Evolutionary conservation across 2,329 filamentous ascomycete genomes (phyloP).

Genomic region (Colletotrichum lupini): DNA sequence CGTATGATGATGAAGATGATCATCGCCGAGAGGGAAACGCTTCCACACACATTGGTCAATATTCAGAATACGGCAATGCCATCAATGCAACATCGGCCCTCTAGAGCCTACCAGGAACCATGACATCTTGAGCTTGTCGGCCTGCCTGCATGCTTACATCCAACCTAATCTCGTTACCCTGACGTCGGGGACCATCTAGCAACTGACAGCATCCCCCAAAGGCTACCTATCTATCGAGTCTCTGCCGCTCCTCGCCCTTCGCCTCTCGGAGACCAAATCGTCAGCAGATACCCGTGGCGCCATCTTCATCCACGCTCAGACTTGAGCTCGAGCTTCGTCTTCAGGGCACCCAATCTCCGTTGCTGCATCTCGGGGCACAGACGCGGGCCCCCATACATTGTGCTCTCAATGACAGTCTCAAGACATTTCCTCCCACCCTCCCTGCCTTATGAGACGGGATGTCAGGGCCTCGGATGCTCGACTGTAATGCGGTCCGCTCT

Average conservation of each 20-base stretch:
- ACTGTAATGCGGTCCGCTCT: conserved; percentile 10
- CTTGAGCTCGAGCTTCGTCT: conserved; percentile 4
- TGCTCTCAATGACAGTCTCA: conserved; percentile 1
- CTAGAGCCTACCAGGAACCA: conserved; percentile 7
- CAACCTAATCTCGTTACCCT: conserved; percentile 15
- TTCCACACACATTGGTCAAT: not conserved
- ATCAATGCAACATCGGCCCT: not conserved
- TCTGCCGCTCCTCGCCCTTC: conserved; percentile 9
- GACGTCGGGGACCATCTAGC: conserved; percentile 8
- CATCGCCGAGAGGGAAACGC: not conserved
- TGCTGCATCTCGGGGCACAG: not conserved
- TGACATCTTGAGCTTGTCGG: not conserved
- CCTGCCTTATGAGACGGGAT: conserved; percentile 30
- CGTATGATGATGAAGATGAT: not conserved
- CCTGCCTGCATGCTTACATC: not conserved
- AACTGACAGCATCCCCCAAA: not conserved
- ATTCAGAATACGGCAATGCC: not conserved
- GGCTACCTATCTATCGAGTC: no score
- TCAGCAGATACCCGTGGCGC: conserved; percentile 25
- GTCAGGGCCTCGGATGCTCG: conserved; percentile 31
- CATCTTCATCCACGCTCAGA: conserved; percentile 6
- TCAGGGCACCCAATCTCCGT: conserved; percentile 5
- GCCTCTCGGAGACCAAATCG: conserved; percentile 20
- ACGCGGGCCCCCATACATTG: not conserved
- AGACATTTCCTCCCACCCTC: not conserved